Conservation (phyloP, 2,329 filamentous ascomycete species). For the Delphinella strobiligena region DNA sequence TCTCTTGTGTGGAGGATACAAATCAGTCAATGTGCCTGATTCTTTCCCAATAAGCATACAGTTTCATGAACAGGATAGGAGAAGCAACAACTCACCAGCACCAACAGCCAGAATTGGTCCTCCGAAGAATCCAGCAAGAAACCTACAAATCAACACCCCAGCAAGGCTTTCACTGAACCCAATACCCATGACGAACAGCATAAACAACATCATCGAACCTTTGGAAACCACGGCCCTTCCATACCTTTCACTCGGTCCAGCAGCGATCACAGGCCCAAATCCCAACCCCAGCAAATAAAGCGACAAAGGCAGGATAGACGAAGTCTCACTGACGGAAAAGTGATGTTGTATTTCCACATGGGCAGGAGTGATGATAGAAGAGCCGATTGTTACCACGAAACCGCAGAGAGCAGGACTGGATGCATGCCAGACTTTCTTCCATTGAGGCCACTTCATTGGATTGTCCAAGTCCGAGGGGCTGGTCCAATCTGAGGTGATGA, state of each 20-base stretch:
- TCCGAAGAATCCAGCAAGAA: slow-evolving; percentile 22
- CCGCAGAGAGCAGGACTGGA: not conserved
- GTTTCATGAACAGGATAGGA: no score
- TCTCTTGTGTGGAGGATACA: slow-evolving; percentile 22
- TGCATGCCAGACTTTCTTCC: not conserved
- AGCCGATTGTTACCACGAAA: not conserved
- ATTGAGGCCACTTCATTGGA: not conserved
- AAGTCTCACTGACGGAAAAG: slow-evolving; percentile 44
- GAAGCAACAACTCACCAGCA: slow-evolving; percentile 28
- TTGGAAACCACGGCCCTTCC: slow-evolving; percentile 59
- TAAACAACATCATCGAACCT: slow-evolving; percentile 46
- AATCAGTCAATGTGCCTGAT: no score
- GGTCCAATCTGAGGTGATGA: no score
- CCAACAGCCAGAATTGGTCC: slow-evolving; percentile 28
- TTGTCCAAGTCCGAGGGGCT: no score
- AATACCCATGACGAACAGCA: slow-evolving; percentile 21
- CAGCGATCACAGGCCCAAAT: slow-evolving; percentile 59
- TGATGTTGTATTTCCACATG: slow-evolving; percentile 31
- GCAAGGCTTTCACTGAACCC: slow-evolving; percentile 50
- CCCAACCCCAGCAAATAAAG: slow-evolving; percentile 52
- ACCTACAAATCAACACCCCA: slow-evolving; percentile 57
- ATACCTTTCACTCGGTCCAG: slow-evolving; percentile 59
- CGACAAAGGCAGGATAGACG: slow-evolving; percentile 47
- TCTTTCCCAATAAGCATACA: no score
- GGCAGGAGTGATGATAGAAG: slow-evolving; percentile 5